These are phyloP conservation scores for Wallacemonas sp. DNA, from an alignment of 208 protist species.

Conservation along the genomic window DNA sequence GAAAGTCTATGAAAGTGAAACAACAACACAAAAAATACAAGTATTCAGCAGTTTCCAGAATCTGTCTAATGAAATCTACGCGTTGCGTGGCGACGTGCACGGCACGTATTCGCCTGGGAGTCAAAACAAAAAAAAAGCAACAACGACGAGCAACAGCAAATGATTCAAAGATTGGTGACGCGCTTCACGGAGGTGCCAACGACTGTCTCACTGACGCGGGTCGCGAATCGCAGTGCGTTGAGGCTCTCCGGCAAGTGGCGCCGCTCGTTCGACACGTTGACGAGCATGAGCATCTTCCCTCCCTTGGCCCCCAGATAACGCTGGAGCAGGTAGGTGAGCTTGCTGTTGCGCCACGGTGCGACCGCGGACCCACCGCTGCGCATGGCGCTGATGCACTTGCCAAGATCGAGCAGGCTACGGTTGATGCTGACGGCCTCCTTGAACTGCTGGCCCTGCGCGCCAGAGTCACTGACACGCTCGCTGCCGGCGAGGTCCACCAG, in stretches of 20 bases:
- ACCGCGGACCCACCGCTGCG: slow-evolving; percentile 44
- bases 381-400: slow-evolving; percentile 93
- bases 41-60: too few species aligned
- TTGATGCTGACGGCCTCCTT: slow-evolving; percentile 95
- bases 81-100: too few species aligned
- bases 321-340: slow-evolving; percentile 92
- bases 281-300: slow-evolving; percentile 93
- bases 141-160: not conserved
- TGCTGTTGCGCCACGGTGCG: slow-evolving; percentile 91
- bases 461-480: slow-evolving; percentile 91
- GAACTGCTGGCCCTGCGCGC: slow-evolving; percentile 83
- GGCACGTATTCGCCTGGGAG: not conserved
- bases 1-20: too few species aligned
- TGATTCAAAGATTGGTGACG: slow-evolving; percentile 52
- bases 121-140: slow-evolving; percentile 25
- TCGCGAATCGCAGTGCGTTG: slow-evolving; percentile 93
- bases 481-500: slow-evolving; percentile 95
- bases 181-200: slow-evolving; percentile 83
- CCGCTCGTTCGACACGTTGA: slow-evolving; percentile 84
- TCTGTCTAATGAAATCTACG: too few species aligned
- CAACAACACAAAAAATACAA: too few species aligned
- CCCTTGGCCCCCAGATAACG: slow-evolving; percentile 87
- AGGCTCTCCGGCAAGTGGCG: slow-evolving; percentile 78
- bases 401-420: slow-evolving; percentile 83
- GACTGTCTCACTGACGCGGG: slow-evolving; percentile 84